Evolutionary conservation across 352 stramenopile genomes (phyloP).

Genomic region (Peronospora belbahrii): DNA sequence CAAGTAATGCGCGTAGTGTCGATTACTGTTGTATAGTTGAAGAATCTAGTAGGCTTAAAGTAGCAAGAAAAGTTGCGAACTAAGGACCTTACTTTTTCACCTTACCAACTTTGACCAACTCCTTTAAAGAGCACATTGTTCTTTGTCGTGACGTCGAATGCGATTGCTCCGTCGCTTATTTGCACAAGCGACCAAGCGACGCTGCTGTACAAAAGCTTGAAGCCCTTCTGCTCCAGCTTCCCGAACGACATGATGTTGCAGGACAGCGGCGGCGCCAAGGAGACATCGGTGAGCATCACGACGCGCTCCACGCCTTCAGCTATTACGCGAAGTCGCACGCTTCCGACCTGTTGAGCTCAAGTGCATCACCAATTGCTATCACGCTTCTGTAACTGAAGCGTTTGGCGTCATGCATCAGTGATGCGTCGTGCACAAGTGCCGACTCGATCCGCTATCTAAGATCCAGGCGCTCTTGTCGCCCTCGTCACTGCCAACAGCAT

Average conservation of each 20-base stretch:
- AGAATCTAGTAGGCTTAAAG: too few relatives aligned
- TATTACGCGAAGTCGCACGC: too few relatives aligned
- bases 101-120: too few relatives aligned
- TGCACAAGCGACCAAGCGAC: not conserved
- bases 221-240: not conserved
- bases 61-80: too few relatives aligned
- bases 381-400: not conserved
- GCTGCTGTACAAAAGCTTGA: not conserved
- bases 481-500: not conserved
- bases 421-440: not conserved
- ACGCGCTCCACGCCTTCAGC: not conserved
- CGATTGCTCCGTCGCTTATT: not conserved
- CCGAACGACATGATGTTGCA: not conserved
- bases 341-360: not conserved
- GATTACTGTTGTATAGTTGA: too few relatives aligned
- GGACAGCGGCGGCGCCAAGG: not conserved
- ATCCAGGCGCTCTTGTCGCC: not conserved
- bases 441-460: too few relatives aligned
- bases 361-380: not conserved
- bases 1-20: too few relatives aligned
- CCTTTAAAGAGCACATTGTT: not conserved
- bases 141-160: not conserved
- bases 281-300: not conserved
- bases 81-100: too few relatives aligned
- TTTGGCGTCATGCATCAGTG: not conserved